Evolutionary conservation across 31 red algal species (phyloP).

Genomic region (Porphyra umbilicalis): DNA sequence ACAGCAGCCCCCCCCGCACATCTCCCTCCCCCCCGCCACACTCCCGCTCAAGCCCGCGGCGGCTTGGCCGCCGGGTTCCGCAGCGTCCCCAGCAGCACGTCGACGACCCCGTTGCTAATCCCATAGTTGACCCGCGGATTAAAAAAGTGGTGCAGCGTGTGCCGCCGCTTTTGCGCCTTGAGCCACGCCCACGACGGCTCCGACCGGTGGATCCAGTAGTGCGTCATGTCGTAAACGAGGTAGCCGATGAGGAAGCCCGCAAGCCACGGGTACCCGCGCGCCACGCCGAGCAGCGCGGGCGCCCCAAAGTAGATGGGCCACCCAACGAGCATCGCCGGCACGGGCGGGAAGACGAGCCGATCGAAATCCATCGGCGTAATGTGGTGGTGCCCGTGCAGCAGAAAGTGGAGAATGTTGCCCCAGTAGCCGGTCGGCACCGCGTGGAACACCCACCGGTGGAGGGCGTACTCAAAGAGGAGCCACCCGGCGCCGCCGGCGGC

Average conservation of each 20-base stretch:
- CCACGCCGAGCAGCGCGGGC: conserved; percentile 41
- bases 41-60: background rate
- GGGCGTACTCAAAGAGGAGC: conserved; percentile 89
- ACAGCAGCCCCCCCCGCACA: background rate
- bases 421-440: conserved; percentile 59
- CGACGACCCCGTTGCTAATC: conserved; percentile 74
- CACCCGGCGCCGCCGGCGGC: conserved; percentile 54
- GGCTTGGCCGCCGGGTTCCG: background rate
- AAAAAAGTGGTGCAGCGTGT: conserved; percentile 87
- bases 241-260: conserved; percentile 82
- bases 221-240: conserved; percentile 96
- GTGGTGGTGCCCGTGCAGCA: conserved; percentile 97
- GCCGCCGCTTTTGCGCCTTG: conserved; percentile 76
- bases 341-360: conserved; percentile 91
- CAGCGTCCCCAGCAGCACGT: conserved; percentile 63
- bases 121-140: conserved; percentile 79
- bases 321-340: conserved; percentile 78
- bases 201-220: conserved; percentile 93
- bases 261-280: conserved; percentile 64
- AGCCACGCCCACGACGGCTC: conserved; percentile 55
- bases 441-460: conserved; percentile 89
- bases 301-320: conserved; percentile 60
- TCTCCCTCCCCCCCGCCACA: background rate
- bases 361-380: conserved; percentile 96
- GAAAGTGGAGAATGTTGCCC: conserved; percentile 90